Evolutionary conservation across 2,329 filamentous ascomycete genomes (phyloP).

Genomic region (Ceratocystis variospora): DNA sequence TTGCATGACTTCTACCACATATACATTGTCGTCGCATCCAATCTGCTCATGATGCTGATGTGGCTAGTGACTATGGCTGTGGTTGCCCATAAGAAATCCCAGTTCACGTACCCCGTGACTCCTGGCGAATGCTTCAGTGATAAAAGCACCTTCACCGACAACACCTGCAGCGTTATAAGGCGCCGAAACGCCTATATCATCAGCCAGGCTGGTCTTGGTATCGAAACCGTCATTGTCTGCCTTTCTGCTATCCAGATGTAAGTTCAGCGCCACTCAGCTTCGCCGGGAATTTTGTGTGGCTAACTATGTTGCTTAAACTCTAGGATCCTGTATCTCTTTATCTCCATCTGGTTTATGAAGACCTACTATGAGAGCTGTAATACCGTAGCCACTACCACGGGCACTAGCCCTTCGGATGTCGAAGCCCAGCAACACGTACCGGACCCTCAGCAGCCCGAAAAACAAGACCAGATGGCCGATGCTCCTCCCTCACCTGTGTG

Average conservation of each 20-base stretch:
- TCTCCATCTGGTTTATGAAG: constrained; percentile 28
- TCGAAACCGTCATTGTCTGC: constrained; percentile 31
- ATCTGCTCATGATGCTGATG: constrained; percentile 33
- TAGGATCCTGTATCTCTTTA: constrained; percentile 30
- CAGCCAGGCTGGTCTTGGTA: constrained; percentile 26
- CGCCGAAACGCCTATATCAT: constrained; percentile 26
- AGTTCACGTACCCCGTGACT: constrained; percentile 26
- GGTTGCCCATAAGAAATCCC: constrained; percentile 29
- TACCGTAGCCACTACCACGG: constrained; percentile 21
- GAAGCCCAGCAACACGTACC: constrained; percentile 18
- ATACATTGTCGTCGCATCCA: constrained; percentile 32
- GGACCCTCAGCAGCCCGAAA: neutral
- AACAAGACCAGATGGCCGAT: neutral
- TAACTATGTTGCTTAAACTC: constrained; percentile 14
- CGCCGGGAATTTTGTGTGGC: neutral
- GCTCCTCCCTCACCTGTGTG: neutral
- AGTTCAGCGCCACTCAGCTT: constrained; percentile 18
- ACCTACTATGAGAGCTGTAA: constrained; percentile 28
- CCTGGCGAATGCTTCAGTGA: constrained; percentile 28
- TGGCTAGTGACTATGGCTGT: constrained; percentile 35
- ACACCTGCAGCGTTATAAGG: constrained; percentile 26
- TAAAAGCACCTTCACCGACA: constrained; percentile 30
- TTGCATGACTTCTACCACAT: constrained; percentile 31
- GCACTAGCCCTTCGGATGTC: constrained; percentile 19
- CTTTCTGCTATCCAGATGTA: constrained; percentile 33